These are phyloP conservation scores for Arachis hypogaea DNA, from an alignment of 306 rosid genomes.

Conservation along the genomic window DNA sequence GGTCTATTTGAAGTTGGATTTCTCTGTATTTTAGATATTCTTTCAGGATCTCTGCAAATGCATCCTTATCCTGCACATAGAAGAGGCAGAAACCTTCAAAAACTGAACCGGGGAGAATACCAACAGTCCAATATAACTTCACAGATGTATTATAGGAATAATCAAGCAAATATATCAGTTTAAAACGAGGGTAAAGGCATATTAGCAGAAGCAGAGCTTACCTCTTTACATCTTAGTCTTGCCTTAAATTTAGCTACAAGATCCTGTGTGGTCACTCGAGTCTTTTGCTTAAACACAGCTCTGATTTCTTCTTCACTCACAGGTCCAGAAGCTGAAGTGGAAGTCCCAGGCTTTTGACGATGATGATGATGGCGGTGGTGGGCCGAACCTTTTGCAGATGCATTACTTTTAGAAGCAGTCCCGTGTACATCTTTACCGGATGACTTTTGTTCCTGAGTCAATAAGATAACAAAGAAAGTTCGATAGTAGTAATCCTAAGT, in stretches of 20 bases:
- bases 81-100: constrained; percentile 22
- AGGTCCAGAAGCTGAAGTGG: constrained; percentile 67
- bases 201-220: constrained; percentile 43
- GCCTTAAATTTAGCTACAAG: constrained; percentile 91
- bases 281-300: constrained; percentile 78
- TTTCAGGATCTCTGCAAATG: constrained; percentile 85
- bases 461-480: constrained; percentile 35
- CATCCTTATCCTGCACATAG: constrained; percentile 79
- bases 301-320: constrained; percentile 91
- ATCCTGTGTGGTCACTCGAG: constrained; percentile 89
- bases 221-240: constrained; percentile 71
- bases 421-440: constrained; percentile 60
- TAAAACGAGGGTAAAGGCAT: constrained; percentile 23
- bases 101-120: constrained; percentile 12
- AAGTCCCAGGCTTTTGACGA: constrained; percentile 52
- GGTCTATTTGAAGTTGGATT: constrained; percentile 51
- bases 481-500: constrained; percentile 15
- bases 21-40: constrained; percentile 90
- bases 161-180: constrained; percentile 26
- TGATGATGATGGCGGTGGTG: constrained; percentile 47
- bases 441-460: constrained; percentile 67
- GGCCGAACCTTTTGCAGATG: constrained; percentile 60
- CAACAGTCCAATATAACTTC: constrained; percentile 1
- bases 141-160: constrained; percentile 13
- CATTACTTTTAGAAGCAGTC: constrained; percentile 55